phyloP scores from a whole-genome alignment of 148 eudicot species.

The Beta vulgaris region DNA sequence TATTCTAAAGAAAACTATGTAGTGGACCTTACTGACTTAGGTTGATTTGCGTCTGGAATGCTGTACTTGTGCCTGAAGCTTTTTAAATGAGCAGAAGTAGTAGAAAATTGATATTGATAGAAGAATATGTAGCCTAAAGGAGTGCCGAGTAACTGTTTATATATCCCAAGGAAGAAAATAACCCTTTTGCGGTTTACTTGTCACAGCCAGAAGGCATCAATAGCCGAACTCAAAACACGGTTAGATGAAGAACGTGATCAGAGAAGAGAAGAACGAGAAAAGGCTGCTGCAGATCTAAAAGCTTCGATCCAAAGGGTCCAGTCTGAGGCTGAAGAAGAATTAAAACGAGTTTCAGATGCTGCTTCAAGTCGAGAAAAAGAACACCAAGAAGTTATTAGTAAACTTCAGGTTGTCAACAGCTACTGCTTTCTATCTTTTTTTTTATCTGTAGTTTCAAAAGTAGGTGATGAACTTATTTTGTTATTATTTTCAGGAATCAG shows the following conservation, averaged over 20 bases:
- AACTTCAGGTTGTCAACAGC: constrained; percentile 72
- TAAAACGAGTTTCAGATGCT: constrained; percentile 63
- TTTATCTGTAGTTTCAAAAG: constrained; percentile 5
- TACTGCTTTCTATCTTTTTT: background rate
- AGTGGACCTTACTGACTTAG: background rate
- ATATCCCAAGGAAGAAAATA: background rate
- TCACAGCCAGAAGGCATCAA: constrained; percentile 79
- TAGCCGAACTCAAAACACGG: constrained; percentile 62
- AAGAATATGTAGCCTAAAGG: background rate
- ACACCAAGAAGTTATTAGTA: constrained; percentile 80
- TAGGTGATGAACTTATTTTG: constrained; percentile 12
- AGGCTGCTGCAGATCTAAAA: constrained; percentile 66
- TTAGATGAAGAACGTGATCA: constrained; percentile 90
- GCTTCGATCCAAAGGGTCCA: constrained; percentile 67
- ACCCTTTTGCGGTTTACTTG: constrained; percentile 19
- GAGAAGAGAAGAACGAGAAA: constrained; percentile 86
- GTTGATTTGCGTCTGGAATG: constrained; percentile 3
- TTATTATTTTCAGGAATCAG: constrained; percentile 59
- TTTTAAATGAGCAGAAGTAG: background rate
- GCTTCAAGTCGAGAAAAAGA: constrained; percentile 70
- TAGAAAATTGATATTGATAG: background rate
- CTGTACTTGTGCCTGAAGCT: background rate
- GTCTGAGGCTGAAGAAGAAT: constrained; percentile 80
- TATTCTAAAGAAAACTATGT: background rate
- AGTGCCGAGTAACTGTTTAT: constrained; percentile 8